Percentiles rank a stretch among this genome's conserved stretches.
These are phyloP conservation scores for Nannochloris sp. DNA, from an alignment of 139 green algal genomes.

Conservation along the genomic window DNA sequence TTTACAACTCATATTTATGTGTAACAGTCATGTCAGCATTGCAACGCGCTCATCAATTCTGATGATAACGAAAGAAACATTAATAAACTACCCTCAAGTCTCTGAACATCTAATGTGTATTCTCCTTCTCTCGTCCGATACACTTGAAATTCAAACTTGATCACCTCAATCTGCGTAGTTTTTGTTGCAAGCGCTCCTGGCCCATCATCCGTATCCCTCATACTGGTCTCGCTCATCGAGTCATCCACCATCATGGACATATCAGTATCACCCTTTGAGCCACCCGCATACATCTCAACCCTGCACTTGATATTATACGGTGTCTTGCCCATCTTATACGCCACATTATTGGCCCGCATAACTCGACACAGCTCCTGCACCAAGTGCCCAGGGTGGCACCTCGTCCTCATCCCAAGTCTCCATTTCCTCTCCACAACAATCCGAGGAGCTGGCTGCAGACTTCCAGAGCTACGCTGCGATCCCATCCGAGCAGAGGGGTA, in stretches of 20 bases:
- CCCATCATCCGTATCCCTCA: no score
- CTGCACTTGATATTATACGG: constrained; percentile 92
- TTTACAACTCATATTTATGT: constrained; percentile 6
- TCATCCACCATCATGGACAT: constrained; percentile 11
- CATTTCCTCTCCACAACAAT: constrained; percentile 84
- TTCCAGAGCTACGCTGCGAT: constrained; percentile 6
- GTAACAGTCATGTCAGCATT: not conserved
- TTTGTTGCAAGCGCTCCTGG: not conserved
- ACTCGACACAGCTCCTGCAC: constrained; percentile 65
- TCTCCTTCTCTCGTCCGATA: constrained; percentile 92
- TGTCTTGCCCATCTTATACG: constrained; percentile 88
- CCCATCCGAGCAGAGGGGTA: constrained; percentile 5
- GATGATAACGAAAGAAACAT: constrained; percentile 2
- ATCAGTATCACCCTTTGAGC: not conserved
- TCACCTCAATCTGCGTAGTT: constrained; percentile 11
- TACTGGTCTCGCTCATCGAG: not conserved
- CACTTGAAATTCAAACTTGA: constrained; percentile 93
- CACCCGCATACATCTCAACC: constrained; percentile 25
- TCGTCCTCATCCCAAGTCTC: constrained; percentile 63
- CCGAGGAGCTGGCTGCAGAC: constrained; percentile 28
- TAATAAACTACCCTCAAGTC: constrained; percentile 3
- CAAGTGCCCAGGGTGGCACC: constrained; percentile 67
- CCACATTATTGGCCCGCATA: constrained; percentile 29
- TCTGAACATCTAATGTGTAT: constrained; percentile 92
- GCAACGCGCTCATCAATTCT: not conserved